Evolutionary conservation across 208 protist genomes (phyloP).

Genomic region (Wallacemonas collosoma): DNA sequence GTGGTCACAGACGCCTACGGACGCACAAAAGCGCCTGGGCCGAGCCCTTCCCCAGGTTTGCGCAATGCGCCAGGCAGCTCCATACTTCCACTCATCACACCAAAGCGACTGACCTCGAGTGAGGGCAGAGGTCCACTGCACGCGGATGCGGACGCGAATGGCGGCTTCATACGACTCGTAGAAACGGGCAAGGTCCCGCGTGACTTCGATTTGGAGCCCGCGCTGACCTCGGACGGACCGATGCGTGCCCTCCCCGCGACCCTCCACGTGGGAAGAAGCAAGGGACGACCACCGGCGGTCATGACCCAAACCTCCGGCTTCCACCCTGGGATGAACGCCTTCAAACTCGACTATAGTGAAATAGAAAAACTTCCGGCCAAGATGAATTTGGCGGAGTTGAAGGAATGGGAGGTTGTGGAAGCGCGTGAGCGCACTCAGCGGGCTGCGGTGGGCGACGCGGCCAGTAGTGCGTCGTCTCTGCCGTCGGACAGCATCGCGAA

Average conservation of each 20-base stretch:
- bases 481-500: neutral
- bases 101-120: neutral
- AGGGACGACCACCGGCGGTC: slow-evolving; percentile 24
- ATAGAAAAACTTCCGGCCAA: slow-evolving; percentile 74
- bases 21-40: neutral
- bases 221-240: slow-evolving; percentile 58
- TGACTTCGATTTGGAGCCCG: slow-evolving; percentile 59
- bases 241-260: slow-evolving; percentile 49
- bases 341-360: slow-evolving; percentile 73
- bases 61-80: neutral
- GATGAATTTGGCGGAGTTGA: slow-evolving; percentile 74
- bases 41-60: neutral
- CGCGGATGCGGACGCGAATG: slow-evolving; percentile 19
- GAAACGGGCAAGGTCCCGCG: slow-evolving; percentile 46
- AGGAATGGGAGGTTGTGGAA: slow-evolving; percentile 68
- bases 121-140: slow-evolving; percentile 1
- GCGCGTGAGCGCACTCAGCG: slow-evolving; percentile 18
- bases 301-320: slow-evolving; percentile 77
- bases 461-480: slow-evolving; percentile 1
- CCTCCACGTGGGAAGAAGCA: slow-evolving; percentile 27
- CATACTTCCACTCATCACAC: slow-evolving; percentile 22
- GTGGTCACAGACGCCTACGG: slow-evolving; percentile 1
- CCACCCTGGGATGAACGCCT: slow-evolving; percentile 44
- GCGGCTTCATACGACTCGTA: slow-evolving; percentile 45
- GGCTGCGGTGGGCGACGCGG: neutral